Evolutionary conservation across 176 grass and related monocot genomes (phyloP), one percentile per base, ranked within the genome.

Genomic region (Aegilops umbellulata): DNA sequence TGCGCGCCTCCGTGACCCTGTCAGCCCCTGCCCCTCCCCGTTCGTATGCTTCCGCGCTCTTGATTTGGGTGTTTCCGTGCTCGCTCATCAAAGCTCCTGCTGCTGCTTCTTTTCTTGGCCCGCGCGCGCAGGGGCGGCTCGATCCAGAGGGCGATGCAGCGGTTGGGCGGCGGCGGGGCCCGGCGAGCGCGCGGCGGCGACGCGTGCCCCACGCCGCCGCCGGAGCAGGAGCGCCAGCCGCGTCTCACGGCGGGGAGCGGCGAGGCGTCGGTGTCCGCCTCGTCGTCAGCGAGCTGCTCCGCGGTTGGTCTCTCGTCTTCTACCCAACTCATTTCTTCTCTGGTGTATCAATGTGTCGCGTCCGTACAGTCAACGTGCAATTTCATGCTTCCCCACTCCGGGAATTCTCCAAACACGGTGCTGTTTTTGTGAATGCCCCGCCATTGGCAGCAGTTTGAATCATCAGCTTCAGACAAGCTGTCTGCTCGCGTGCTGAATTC

Each of bases 121-220:
- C 39, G 70, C 41, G 72, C n/a, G 86, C 85, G 91, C 86, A 98
- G 96, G 79, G 92, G 89, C 64, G 90, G 87, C 6, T 89, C 92
- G 84, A 89, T 99, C 80, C 94, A 93, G 71, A 91, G 77, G 79
- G 90, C 83, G 60, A 91, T 96, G 90, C 90, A 87, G 55, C 83
- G 88, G 81, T 84, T 91, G 81, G 76, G 91, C 23, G 80, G 83
- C 41, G 79, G 80, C 67, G 53, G 87, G 20, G 88, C 74, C 25
- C 83, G 87, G 85, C 51, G 34, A 80, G 7, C 32, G 87, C 67
- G 30, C 12, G 75, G 22, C 39, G 53, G 7, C 64, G 53, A 44
- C 20, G 20, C 44, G 60, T 42, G 78, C 53, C 36, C 26, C 51
- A 22, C 34, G 0, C 41, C 51, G 51, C 16, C 51, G 51, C 53